phyloP scores from a whole-genome alignment of 2,329 filamentous ascomycete genomes.

The Phaeosphaeriaceae sp. region DNA sequence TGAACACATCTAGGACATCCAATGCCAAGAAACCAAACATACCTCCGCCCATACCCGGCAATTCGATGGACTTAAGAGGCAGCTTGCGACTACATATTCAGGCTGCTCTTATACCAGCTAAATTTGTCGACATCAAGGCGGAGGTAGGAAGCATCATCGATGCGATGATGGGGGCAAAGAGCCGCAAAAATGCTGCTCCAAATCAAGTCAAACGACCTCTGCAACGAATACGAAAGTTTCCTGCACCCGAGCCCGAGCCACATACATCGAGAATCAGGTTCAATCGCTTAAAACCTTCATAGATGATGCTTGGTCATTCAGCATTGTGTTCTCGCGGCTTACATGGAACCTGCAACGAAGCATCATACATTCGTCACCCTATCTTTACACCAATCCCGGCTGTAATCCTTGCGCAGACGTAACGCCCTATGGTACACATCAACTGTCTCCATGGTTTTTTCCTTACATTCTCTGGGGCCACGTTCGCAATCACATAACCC shows the following conservation, averaged over 20 bases:
- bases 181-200: background rate
- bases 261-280: background rate
- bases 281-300: background rate
- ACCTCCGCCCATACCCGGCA: conserved; percentile 9
- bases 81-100: conserved; percentile 35
- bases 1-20: conserved; percentile 14
- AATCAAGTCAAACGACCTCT: background rate
- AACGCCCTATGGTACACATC: background rate
- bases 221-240: background rate
- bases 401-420: background rate
- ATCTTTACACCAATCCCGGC: background rate
- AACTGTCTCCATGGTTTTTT: background rate
- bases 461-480: background rate
- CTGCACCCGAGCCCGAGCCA: background rate
- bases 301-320: background rate
- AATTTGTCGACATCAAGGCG: conserved; percentile 32
- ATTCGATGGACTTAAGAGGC: conserved; percentile 27
- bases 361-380: background rate
- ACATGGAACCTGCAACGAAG: too few relatives aligned
- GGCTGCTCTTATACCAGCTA: conserved; percentile 33
- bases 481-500: background rate
- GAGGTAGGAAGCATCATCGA: conserved; percentile 31
- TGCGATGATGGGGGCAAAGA: background rate
- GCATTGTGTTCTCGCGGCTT: too few relatives aligned
- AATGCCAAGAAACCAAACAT: background rate